These are phyloP conservation scores for Chrysanthemum lavandulifolium DNA, from an alignment of 129 eudicot species.

Conservation along the genomic window DNA sequence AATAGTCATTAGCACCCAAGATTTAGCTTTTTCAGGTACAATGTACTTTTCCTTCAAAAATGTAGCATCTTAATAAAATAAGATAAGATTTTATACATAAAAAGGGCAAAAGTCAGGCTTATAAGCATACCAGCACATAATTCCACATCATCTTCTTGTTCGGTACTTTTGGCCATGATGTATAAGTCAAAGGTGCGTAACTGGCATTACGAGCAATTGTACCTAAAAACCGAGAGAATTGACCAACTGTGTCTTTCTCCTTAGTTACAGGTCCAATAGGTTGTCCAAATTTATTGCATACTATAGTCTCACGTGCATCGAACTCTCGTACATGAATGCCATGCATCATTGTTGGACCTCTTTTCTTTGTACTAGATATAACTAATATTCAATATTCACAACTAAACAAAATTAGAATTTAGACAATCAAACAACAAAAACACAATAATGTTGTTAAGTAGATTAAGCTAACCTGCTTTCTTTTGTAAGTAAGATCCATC, in stretches of 20 bases:
- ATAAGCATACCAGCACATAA: neutral
- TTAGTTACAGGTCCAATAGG: slow-evolving; percentile 10
- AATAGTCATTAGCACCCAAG: slow-evolving; percentile 9
- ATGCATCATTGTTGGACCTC: slow-evolving; percentile 23
- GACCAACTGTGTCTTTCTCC: slow-evolving; percentile 9
- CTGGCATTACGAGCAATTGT: slow-evolving; percentile 11
- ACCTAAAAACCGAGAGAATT: slow-evolving; percentile 10
- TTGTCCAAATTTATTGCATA: slow-evolving; percentile 8
- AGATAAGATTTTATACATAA: neutral
- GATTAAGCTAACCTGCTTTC: neutral
- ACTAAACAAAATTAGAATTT: neutral
- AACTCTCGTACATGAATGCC: neutral
- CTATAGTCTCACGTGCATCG: neutral
- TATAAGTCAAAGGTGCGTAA: slow-evolving; percentile 12
- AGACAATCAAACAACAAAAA: neutral
- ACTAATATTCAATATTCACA: neutral
- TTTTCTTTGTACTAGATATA: neutral
- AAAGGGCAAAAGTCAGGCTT: neutral
- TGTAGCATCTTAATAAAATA: neutral
- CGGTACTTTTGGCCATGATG: slow-evolving; percentile 4
- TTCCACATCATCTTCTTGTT: slow-evolving; percentile 7
- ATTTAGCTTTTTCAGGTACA: neutral
- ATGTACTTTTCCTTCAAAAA: slow-evolving; percentile 9
- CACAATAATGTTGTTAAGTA: too few relatives aligned
- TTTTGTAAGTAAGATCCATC: neutral